phyloP scores from a whole-genome alignment of 495 filamentous ascomycete species.

The Cercophora sp. region DNA sequence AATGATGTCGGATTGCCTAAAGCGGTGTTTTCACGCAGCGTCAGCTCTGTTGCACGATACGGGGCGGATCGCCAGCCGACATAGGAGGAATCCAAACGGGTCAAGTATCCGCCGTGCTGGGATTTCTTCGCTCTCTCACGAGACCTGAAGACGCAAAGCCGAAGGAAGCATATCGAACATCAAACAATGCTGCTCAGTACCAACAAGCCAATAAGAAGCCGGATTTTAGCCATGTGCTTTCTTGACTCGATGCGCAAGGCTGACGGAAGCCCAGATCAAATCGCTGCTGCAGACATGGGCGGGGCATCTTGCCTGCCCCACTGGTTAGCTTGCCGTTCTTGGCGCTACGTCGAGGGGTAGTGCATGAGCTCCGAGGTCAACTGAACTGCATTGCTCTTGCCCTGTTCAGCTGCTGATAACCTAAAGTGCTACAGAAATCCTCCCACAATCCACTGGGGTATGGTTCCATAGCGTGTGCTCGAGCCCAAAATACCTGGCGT shows the following conservation, averaged over 20 bases:
- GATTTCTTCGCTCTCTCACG: constrained; percentile 4
- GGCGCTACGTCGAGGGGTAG: not conserved
- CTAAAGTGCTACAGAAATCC: not conserved
- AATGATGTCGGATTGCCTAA: not conserved
- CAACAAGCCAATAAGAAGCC: constrained; percentile 22
- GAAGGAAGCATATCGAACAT: not conserved
- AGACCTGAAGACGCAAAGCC: not conserved
- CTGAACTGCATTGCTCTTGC: not conserved
- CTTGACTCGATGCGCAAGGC: constrained; percentile 16
- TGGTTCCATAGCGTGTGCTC: not conserved
- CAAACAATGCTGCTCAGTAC: not conserved
- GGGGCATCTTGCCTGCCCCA: not conserved
- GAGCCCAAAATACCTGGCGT: too few relatives aligned
- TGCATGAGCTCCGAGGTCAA: not conserved
- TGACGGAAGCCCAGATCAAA: constrained; percentile 14
- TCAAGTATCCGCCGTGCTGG: constrained; percentile 4
- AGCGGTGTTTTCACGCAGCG: not conserved
- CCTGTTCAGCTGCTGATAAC: not conserved
- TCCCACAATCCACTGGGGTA: not conserved
- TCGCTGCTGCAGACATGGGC: too few relatives aligned
- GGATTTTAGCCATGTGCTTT: constrained; percentile 23
- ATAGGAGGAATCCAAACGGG: too few relatives aligned
- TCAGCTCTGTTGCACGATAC: not conserved
- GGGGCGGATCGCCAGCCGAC: too few relatives aligned
- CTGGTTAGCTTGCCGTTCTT: not conserved